These are phyloP conservation scores for Kurtzmaniella fragi DNA, from an alignment of 805 yeast species.

Conservation along the genomic window DNA sequence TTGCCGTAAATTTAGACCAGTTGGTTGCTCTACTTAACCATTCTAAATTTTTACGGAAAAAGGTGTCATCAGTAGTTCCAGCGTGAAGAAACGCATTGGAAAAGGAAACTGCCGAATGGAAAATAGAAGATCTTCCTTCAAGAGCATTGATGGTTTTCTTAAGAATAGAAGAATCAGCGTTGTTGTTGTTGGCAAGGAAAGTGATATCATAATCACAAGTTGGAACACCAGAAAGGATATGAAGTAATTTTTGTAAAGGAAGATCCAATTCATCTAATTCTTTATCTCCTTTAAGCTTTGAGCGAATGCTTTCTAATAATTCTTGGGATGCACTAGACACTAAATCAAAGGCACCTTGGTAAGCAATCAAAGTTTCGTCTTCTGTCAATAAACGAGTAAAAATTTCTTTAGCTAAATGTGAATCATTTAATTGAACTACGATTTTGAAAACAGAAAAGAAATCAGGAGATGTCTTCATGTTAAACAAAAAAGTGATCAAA, in stretches of 20 bases:
- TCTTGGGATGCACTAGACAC: slow-evolving; percentile 91
- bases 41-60: slow-evolving; percentile 83
- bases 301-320: slow-evolving; percentile 35
- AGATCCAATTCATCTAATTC: slow-evolving; percentile 39
- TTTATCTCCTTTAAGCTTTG: slow-evolving; percentile 26
- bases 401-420: slow-evolving; percentile 59
- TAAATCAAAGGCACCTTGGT: slow-evolving; percentile 92
- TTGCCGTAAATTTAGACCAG: slow-evolving; percentile 97
- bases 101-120: slow-evolving; percentile 94
- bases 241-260: slow-evolving; percentile 40
- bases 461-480: slow-evolving; percentile 58
- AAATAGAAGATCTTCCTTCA: slow-evolving; percentile 90
- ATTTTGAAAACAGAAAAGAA: slow-evolving; percentile 81
- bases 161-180: slow-evolving; percentile 77
- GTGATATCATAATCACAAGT: slow-evolving; percentile 91
- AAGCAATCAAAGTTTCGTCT: slow-evolving; percentile 56
- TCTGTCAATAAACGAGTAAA: slow-evolving; percentile 59
- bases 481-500: slow-evolving; percentile 56
- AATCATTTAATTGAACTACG: slow-evolving; percentile 82
- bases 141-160: slow-evolving; percentile 74
- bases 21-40: slow-evolving; percentile 98
- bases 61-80: slow-evolving; percentile 93
- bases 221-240: slow-evolving; percentile 84
- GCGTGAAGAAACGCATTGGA: slow-evolving; percentile 93
- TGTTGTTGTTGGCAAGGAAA: slow-evolving; percentile 78